Evolutionary conservation across 257 asterid genomes (phyloP).

Genomic region (Schizonepeta tenuifolia): DNA sequence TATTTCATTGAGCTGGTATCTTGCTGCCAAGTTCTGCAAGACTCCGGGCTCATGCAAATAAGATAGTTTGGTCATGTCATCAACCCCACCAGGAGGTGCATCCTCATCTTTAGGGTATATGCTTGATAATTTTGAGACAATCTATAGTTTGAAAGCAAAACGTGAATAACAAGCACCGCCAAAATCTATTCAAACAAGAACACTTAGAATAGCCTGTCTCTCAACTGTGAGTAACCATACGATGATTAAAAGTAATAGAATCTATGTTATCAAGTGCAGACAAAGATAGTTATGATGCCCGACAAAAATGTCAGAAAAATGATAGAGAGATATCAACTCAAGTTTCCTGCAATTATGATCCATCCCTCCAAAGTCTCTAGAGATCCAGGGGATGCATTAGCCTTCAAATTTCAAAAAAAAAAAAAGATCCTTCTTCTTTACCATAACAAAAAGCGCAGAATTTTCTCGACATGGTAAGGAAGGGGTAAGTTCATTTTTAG

Average conservation of each 20-base stretch:
- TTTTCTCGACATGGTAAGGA: no score
- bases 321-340: neutral
- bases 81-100: conserved; percentile 93
- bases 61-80: conserved; percentile 97
- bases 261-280: conserved; percentile 6
- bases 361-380: neutral
- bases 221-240: neutral
- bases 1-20: conserved; percentile 93
- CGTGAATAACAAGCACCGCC: conserved; percentile 22
- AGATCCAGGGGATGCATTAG: neutral
- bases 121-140: conserved; percentile 55
- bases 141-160: conserved; percentile 43
- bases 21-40: conserved; percentile 78
- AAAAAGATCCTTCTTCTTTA: no score
- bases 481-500: no score
- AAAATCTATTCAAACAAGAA: neutral
- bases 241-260: neutral
- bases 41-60: conserved; percentile 98
- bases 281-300: neutral
- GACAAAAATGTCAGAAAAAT: neutral
- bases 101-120: conserved; percentile 91
- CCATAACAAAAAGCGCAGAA: no score
- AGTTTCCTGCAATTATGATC: conserved; percentile 6
- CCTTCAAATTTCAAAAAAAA: neutral
- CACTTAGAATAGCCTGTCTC: neutral